These are phyloP conservation scores for Coemansia sp. DNA, from an alignment of 192 early-diverging fungal species.

Conservation along the genomic window DNA sequence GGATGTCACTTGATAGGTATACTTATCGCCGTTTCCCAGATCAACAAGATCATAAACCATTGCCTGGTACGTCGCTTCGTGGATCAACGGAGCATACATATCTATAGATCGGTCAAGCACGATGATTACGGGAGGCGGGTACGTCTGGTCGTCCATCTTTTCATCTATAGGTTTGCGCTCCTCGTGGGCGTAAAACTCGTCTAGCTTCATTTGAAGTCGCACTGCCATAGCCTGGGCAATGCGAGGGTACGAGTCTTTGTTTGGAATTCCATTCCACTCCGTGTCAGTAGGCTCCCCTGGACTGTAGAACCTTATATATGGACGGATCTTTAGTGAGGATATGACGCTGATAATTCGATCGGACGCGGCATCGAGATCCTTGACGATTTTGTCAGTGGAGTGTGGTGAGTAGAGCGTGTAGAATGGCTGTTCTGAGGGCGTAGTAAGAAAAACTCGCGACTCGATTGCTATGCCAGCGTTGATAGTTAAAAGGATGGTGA, in stretches of 20 bases:
- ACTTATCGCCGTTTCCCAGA: conserved; percentile 31
- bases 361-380: conserved; percentile 42
- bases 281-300: conserved; percentile 4
- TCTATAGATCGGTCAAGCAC: conserved; percentile 91
- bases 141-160: conserved; percentile 43
- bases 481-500: no score
- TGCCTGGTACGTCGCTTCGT: conserved; percentile 98
- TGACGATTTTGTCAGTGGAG: conserved; percentile 5
- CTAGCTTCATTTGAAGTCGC: conserved; percentile 60
- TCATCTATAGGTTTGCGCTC: conserved; percentile 68
- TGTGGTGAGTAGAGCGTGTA: conserved; percentile 52
- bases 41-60: conserved; percentile 88
- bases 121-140: conserved; percentile 71
- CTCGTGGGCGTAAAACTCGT: conserved; percentile 65
- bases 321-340: conserved; percentile 30
- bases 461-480: conserved; percentile 52
- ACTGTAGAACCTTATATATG: conserved; percentile 44
- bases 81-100: conserved; percentile 80
- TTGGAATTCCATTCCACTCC: background rate
- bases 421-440: conserved; percentile 46
- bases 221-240: conserved; percentile 41
- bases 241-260: background rate
- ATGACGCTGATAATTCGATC: conserved; percentile 45
- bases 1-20: conserved; percentile 8
- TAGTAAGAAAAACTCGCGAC: conserved; percentile 48